phyloP scores from a whole-genome alignment of 805 yeast species.

The Pichia pseudocactophila region DNA sequence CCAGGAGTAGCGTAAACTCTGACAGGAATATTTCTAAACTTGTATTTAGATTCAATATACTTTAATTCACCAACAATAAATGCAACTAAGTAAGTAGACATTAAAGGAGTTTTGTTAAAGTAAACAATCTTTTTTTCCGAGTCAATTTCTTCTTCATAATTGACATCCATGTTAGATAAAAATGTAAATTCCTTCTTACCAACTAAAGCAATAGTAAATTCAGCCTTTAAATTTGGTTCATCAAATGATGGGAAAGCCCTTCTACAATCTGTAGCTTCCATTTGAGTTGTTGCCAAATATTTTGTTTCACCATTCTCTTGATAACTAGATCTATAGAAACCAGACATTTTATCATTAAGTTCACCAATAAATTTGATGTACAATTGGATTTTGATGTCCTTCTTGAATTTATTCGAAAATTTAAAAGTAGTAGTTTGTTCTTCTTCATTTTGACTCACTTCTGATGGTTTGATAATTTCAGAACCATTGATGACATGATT shows the following conservation, averaged over 20 bases:
- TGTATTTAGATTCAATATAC: slow-evolving; percentile 40
- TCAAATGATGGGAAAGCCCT: slow-evolving; percentile 52
- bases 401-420: slow-evolving; percentile 33
- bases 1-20: slow-evolving; percentile 49
- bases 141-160: slow-evolving; percentile 15
- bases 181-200: slow-evolving; percentile 31
- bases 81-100: slow-evolving; percentile 50
- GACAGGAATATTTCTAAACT: slow-evolving; percentile 40
- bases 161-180: slow-evolving; percentile 42
- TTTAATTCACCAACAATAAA: slow-evolving; percentile 52
- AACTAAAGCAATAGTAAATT: slow-evolving; percentile 38
- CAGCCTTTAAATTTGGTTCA: slow-evolving; percentile 50
- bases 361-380: slow-evolving; percentile 34
- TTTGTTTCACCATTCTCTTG: slow-evolving; percentile 35
- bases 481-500: slow-evolving; percentile 13
- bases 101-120: slow-evolving; percentile 42
- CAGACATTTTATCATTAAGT: slow-evolving; percentile 49
- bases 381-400: slow-evolving; percentile 26
- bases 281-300: slow-evolving; percentile 46
- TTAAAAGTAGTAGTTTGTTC: slow-evolving; percentile 58
- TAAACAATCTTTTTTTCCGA: slow-evolving; percentile 22
- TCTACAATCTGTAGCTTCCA: slow-evolving; percentile 55
- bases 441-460: slow-evolving; percentile 33
- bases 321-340: slow-evolving; percentile 45
- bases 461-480: slow-evolving; percentile 16